A percentile compares a stretch with the other conserved stretches of the same genome.
Evolutionary conservation across 2,329 filamentous ascomycete genomes (phyloP).

Genomic region (Diaporthe sp.): DNA sequence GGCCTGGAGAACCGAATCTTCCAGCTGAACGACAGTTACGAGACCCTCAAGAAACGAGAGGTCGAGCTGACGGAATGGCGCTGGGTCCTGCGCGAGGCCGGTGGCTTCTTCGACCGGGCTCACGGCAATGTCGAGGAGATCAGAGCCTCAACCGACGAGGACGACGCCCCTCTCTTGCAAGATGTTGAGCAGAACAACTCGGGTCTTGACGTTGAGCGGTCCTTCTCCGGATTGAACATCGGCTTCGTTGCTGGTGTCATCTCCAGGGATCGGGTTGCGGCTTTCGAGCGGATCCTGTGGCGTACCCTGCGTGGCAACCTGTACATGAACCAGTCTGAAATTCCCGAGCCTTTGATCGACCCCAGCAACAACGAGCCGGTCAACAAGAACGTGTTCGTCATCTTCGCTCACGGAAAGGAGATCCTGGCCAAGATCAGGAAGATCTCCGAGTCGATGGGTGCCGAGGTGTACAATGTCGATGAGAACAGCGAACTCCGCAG

Average conservation of each 20-base stretch:
- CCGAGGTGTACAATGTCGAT: constrained; percentile 95
- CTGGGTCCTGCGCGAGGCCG: constrained; percentile 96
- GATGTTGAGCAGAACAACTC: constrained; percentile 88
- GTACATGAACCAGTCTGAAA: constrained; percentile 99
- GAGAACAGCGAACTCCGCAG: constrained; percentile 96
- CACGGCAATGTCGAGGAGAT: constrained; percentile 98
- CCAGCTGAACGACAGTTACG: constrained; percentile 97
- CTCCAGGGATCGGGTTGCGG: constrained; percentile 88
- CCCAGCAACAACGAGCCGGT: constrained; percentile 92
- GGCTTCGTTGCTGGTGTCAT: constrained; percentile 98
- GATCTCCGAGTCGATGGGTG: constrained; percentile 97
- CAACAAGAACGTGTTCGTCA: constrained; percentile 99
- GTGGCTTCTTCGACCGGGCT: constrained; percentile 96
- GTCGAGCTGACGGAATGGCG: constrained; percentile 98
- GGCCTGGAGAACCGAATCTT: constrained; percentile 91
- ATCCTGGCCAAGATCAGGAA: constrained; percentile 99
- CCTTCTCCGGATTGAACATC: constrained; percentile 98
- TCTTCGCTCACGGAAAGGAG: constrained; percentile 98
- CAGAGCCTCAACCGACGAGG: constrained; percentile 87
- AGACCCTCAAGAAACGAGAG: constrained; percentile 97
- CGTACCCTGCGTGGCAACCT: constrained; percentile 95
- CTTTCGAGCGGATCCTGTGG: constrained; percentile 98
- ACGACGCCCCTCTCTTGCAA: constrained; percentile 92
- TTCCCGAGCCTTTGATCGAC: constrained; percentile 91
- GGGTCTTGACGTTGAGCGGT: constrained; percentile 79